Base-by-base conservation (phyloP, 2,329 filamentous ascomycete species). In the Lachnellula occidentalis region DNA sequence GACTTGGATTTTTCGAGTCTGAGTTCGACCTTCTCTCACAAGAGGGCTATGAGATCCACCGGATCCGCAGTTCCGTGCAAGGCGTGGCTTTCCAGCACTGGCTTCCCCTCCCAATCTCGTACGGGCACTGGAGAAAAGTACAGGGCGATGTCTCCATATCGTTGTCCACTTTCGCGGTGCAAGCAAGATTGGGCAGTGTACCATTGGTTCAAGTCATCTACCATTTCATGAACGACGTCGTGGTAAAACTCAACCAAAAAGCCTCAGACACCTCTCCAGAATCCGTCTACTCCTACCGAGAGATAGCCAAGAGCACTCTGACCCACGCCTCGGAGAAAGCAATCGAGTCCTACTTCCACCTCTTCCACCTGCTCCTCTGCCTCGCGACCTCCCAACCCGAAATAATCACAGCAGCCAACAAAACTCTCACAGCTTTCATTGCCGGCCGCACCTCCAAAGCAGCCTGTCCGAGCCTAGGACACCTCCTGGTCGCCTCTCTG, bases 311-410 rank as follows among this genome's bases (percentile, higher is more conserved):
- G 36, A 76, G 73, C 51, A 75, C 72, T 0, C 67, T 79, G 17
- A 70, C 65, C 0, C 73, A 78, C 46, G 74, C 75, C 0, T 79
- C 75, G 0, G 77, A 80, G 57, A 79, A 79, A 66, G 77, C 76
- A 4, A 77, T 79, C 4, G 74, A 78, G 57, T 74, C 76, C 0
- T 79, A 79, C 63, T 79, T 79, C 57, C 72, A 77, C 50, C 71
- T 79, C 15, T 78, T 76, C 59, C 78, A 79, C 61, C 65, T 80
- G 0, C 69, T 80, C 0, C 65, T 79, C 11, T 79, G 77, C 53
- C 63, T 78, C 1, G 74, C 76, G 0, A 71, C 69, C 1, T 70
- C 72, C 17, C 51, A 73, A 19, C 53, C 58, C 0, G 49, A 57
- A 3, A 69, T 78, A 24, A 66, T 77, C 14, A 48, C 54, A 0